A percentile compares a stretch with the other conserved stretches of the same genome.
These are phyloP conservation scores for Stachybotrys chlorohalonatus DNA, from an alignment of 2,329 filamentous ascomycete genomes.

Conservation along the genomic window DNA sequence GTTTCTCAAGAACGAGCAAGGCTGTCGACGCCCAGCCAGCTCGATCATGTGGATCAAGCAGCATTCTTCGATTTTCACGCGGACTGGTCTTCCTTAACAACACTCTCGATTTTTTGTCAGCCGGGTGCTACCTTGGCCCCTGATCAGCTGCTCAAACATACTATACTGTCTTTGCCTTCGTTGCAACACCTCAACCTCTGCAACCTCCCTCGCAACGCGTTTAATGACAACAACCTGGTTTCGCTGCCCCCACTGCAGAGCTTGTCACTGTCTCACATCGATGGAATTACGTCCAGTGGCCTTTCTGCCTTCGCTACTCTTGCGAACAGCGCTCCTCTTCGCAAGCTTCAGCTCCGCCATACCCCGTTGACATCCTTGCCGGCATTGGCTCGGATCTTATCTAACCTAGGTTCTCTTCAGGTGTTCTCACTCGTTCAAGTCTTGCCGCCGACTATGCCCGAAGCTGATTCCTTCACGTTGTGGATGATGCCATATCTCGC, in stretches of 20 bases:
- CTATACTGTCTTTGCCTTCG: slow-evolving; percentile 40
- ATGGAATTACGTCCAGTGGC: slow-evolving; percentile 46
- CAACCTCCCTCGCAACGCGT: slow-evolving; percentile 43
- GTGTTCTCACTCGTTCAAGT: slow-evolving; percentile 47
- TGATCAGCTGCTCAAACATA: slow-evolving; percentile 39
- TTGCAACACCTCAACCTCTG: slow-evolving; percentile 53
- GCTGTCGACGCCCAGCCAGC: slow-evolving; percentile 16
- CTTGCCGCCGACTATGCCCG: slow-evolving; percentile 43
- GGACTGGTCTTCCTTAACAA: slow-evolving; percentile 46
- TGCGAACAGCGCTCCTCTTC: slow-evolving; percentile 33
- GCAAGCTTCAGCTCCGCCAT: slow-evolving; percentile 45
- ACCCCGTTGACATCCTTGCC: slow-evolving; percentile 47
- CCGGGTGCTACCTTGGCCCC: slow-evolving; percentile 46
- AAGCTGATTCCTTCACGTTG: slow-evolving; percentile 42
- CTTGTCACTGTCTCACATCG: slow-evolving; percentile 45
- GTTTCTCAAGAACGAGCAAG: slow-evolving; percentile 19
- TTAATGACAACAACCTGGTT: slow-evolving; percentile 47
- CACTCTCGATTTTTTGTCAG: slow-evolving; percentile 49
- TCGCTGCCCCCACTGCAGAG: slow-evolving; percentile 45
- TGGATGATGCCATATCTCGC: slow-evolving; percentile 58
- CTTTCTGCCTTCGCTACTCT: slow-evolving; percentile 48
- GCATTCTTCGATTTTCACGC: slow-evolving; percentile 42
- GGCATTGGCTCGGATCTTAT: slow-evolving; percentile 49
- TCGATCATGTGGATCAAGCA: slow-evolving; percentile 23
- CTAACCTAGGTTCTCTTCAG: slow-evolving; percentile 39